phyloP scores from a whole-genome alignment of 2,329 filamentous ascomycete species.

The Colletotrichum sp. region DNA sequence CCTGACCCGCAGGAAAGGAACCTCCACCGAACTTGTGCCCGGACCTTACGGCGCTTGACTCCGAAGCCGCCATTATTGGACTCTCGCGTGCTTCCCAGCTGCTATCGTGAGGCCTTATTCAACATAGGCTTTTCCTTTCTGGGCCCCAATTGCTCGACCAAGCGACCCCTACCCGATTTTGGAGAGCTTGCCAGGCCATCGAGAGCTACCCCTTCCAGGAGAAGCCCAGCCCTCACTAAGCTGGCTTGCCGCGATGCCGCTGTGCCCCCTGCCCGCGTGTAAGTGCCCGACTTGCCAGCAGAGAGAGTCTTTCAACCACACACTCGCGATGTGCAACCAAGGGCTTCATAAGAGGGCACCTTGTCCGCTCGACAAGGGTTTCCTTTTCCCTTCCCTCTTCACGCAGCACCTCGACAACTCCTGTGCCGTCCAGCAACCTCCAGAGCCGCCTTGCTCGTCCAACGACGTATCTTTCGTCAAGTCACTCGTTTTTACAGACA shows the following conservation, averaged over 20 bases:
- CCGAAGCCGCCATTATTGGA: background rate
- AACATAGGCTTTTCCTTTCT: background rate
- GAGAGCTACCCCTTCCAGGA: background rate
- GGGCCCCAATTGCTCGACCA: background rate
- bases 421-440: slow-evolving; percentile 12
- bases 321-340: background rate
- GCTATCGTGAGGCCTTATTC: background rate
- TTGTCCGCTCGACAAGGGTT: background rate
- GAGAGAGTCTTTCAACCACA: background rate
- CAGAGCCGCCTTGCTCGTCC: slow-evolving; percentile 39
- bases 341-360: slow-evolving; percentile 9
- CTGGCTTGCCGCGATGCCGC: background rate
- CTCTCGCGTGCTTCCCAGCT: background rate
- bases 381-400: background rate
- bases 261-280: background rate
- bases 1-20: background rate
- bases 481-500: slow-evolving; percentile 34
- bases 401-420: slow-evolving; percentile 9
- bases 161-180: background rate
- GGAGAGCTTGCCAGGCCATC: background rate
- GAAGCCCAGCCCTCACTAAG: background rate
- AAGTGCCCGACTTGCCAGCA: background rate
- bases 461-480: slow-evolving; percentile 51
- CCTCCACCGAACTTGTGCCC: background rate
- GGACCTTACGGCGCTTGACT: slow-evolving; percentile 4